Base-by-base conservation (phyloP, 1,284 basidiomycete species). In the Austropuccinia psidii region DNA sequence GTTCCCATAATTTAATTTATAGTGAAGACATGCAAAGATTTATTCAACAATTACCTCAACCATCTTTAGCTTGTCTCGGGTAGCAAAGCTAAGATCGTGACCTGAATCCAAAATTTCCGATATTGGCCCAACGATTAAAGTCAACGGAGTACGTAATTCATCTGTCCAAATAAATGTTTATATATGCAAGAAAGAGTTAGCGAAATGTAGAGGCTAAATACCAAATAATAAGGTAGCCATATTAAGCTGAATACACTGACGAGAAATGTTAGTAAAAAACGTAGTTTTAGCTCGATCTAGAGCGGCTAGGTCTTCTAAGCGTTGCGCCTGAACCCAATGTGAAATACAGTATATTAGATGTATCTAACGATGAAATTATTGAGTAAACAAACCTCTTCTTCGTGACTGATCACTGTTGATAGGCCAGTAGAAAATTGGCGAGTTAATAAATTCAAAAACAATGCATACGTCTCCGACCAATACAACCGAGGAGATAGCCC, bases 261-360 rank as follows among this genome's bases (percentile, higher is more conserved):
- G 68, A 54, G 68, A 72, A 35, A 72, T 72, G 13, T 72, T 72
- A 5, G 68, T 72, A 50, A 72, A 72, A 27, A 72, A 72, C 31
- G 68, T 50, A 4, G 68, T 72, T 29, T 72, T 72, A 35, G 68
- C 68, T n/a, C 68, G 55, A 72, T 72, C 68, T 29, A 72, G 47
- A 2, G 68, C 41, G 49, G 68, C 68, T 49, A 72, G 29, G 21
- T 72, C 68, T 50, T 72, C 68, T 33, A 72, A 61, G 31, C 68
- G 58, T 61, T 61, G 68, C 6, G 57, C 58, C 68, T 72, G 27
- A n/a, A 27, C 6, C 39, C 4, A 67, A 54, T 17, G 19, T 2
- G 8, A 3, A 24, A 35, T 2, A 39, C 45, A 37, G 39, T 6
- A 8, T 27, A 33, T 47, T 55, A n/a, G 35, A 50, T 31, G 64